Conservation (phyloP, 2,329 filamentous ascomycete species). For the Colletotrichum noveboracense region DNA sequence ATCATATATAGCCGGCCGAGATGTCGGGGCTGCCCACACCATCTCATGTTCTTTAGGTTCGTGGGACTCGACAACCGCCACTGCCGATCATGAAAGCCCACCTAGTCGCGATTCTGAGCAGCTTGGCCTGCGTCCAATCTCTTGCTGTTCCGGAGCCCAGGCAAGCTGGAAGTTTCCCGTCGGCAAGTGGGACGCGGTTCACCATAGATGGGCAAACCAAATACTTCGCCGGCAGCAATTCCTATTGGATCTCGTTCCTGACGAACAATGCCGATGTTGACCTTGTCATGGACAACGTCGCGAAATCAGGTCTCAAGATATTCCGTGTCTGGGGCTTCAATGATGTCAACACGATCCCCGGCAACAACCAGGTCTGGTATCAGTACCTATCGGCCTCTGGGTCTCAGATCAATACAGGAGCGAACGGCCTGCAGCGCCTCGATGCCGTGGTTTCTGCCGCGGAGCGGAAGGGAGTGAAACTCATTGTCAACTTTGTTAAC, state of each 20-base stretch:
- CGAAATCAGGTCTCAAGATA: slow-evolving; percentile 57
- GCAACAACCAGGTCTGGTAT: slow-evolving; percentile 40
- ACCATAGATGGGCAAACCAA: slow-evolving; percentile 46
- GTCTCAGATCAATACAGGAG: slow-evolving; percentile 65
- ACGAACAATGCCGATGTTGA: slow-evolving; percentile 61
- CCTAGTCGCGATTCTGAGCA: neutral
- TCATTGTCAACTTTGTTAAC: slow-evolving; percentile 71
- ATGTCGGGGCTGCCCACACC: neutral
- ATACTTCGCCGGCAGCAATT: slow-evolving; percentile 60
- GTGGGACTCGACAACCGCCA: neutral
- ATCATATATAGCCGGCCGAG: neutral
- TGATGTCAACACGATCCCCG: slow-evolving; percentile 50
- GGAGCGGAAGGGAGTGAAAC: slow-evolving; percentile 63
- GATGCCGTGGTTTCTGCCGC: slow-evolving; percentile 68
- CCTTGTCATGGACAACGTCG: slow-evolving; percentile 48
- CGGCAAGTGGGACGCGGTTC: slow-evolving; percentile 32
- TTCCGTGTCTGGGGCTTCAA: slow-evolving; percentile 68
- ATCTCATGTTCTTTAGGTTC: neutral
- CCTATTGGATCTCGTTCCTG: slow-evolving; percentile 59
- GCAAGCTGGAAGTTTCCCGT: neutral
- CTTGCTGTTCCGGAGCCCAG: neutral
- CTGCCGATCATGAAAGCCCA: neutral
- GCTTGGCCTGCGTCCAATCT: neutral
- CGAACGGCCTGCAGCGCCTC: slow-evolving; percentile 64
- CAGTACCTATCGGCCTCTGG: slow-evolving; percentile 53